Base-by-base conservation (phyloP, 129 eudicot genomes). In the Saussurea involucrata region DNA sequence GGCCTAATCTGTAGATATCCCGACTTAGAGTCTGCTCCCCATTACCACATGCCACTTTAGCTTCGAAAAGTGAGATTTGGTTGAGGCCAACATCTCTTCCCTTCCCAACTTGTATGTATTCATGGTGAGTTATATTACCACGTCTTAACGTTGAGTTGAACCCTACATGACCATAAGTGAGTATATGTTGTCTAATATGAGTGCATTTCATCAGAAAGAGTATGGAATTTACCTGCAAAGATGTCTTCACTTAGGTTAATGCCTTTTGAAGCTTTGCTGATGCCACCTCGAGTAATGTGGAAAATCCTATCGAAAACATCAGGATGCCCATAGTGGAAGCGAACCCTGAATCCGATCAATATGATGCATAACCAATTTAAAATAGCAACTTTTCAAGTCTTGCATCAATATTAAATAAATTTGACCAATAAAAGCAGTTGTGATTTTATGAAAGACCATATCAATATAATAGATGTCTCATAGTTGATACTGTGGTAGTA, bases 1-100 rank as follows among this genome's bases (percentile, higher is more conserved):
- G 99, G 65, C 99, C 99, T 73, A 95, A 76, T 86, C 99, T 87
- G 85, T 95, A 95, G 55, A 95, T 83, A 85, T 95, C 99, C 42
- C 99, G 96, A 79, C 99, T 95, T 75, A 95, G 95, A 61, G 97
- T 95, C 86, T 95, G 99, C 85, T 95, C 99, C 76, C 99, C 99
- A 36, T 95, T 95, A 64, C 99, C 99, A 66, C 99, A 95, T 73
- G 99, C 99, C 25, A 95, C 99, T 87, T 95, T 95, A 29, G 99
- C 99, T 85, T 95, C 99, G 75, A 95, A 95, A 29, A 95, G 96
- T 58, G 97, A 95, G 75, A 95, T 95, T 83, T 95, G 99, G 88
- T 95, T 95, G 78, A 95, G 95, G 46, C 99, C 99, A 27, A 95
- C 99, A 72, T 95, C 99, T 85, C 99, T 75, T 74, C 99, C 99